Evolutionary conservation across 495 filamentous ascomycete species (phyloP), one percentile per base, ranked within the genome.

Genomic region (Parathielavia hyrcaniae): DNA sequence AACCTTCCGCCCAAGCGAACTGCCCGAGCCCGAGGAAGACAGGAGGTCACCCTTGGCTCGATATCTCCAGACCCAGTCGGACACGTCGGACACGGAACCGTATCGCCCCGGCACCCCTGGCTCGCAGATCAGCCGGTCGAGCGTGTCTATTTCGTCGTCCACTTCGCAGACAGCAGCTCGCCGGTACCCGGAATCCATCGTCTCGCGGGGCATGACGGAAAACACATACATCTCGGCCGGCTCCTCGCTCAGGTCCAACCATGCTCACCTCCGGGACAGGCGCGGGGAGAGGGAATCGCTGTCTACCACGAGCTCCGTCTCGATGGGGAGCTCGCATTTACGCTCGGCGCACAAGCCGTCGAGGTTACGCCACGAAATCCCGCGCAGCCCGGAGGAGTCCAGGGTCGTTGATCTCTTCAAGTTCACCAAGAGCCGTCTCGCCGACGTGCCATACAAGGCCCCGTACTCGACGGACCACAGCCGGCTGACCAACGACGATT

Each of bases 361-460:
- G 8, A 79, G 86, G 38, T 75, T 97, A 47, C 83, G 89, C 17
- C 86, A 96, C 64, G 90, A 98, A 67, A 80, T 97, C 36, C 77
- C 90, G 26, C 71, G 68, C 34, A 84, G 83, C 55, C 83, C 83
- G 5, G 81, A 84, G n/a, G 76, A 79, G 14, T 66, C 75, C 38
- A 77, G 77, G 30, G 80, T 84, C 26, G 76, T 81, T 36, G 86
- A 89, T 61, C 75, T 89, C 9, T 85, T 85, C 72, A 87, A 75
- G 81, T 86, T 68, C 77, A 90, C 67, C 73, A 77, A 77, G 59
- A 75, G 85, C 47, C 82, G 90, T 23, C 75, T 97, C 4, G 86
- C 81, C 52, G 90, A 93, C 53, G 84, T 95, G 38, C 84, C 86
- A 1, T 95, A 89, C 68, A 83, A 85, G 64, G 78, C 84, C 43